Conservation (phyloP, 2,329 filamentous ascomycete species). For the Cladophialophora yegresii region DNA sequence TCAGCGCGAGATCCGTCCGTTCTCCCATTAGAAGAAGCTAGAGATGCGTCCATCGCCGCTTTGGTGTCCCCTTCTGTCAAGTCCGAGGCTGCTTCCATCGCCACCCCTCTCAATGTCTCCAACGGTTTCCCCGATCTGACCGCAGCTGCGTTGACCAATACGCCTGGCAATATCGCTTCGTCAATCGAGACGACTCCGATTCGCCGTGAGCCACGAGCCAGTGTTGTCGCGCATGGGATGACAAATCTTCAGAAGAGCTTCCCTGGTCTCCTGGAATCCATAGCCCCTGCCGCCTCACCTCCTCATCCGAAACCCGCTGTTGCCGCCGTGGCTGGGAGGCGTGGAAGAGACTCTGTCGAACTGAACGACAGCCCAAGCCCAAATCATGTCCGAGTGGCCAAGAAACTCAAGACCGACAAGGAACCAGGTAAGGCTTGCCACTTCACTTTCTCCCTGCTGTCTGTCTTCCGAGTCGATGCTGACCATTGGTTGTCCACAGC, state of each 20-base stretch:
- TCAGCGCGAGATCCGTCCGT: slow-evolving; percentile 1
- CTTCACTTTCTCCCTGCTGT: neutral
- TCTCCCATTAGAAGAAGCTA: neutral
- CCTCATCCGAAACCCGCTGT: neutral
- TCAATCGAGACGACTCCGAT: slow-evolving; percentile 1
- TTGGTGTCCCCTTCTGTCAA: slow-evolving; percentile 18
- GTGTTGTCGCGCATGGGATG: slow-evolving; percentile 9
- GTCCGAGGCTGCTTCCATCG: slow-evolving; percentile 11
- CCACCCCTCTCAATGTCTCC: neutral
- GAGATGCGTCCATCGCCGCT: slow-evolving; percentile 8
- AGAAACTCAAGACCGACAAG: slow-evolving; percentile 21
- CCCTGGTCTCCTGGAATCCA: slow-evolving; percentile 23
- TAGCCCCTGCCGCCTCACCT: neutral
- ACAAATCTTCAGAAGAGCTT: slow-evolving; percentile 18
- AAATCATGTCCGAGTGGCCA: neutral
- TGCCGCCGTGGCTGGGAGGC: slow-evolving; percentile 8
- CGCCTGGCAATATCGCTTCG: neutral
- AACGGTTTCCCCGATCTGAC: neutral
- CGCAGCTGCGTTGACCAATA: neutral
- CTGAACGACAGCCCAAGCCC: neutral
- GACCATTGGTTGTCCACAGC: slow-evolving; percentile 12
- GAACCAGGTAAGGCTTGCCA: slow-evolving; percentile 25
- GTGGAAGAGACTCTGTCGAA: slow-evolving; percentile 12
- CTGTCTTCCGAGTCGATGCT: neutral
- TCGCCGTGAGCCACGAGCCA: neutral